phyloP scores from a whole-genome alignment of 176 grass and related monocot species.

The Puccinellia tenuiflora region DNA sequence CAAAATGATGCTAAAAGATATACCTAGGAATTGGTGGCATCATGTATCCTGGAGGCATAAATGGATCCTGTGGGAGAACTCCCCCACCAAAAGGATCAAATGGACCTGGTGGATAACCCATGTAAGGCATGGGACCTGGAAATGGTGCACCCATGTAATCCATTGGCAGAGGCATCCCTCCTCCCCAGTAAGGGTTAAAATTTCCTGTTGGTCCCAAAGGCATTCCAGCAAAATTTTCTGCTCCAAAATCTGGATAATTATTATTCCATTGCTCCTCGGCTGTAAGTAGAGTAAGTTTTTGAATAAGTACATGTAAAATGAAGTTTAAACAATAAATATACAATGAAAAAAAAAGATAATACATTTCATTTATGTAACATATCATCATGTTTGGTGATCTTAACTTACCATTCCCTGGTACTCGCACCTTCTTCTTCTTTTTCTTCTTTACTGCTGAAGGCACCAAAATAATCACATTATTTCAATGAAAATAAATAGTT shows the following conservation, averaged over 20 bases:
- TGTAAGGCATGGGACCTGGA: conserved; percentile 69
- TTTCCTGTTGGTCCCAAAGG: conserved; percentile 58
- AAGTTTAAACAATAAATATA: conserved; percentile 1
- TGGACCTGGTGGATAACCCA: conserved; percentile 73
- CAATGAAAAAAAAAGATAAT: background rate
- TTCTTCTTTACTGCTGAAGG: conserved; percentile 72
- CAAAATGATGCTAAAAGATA: conserved; percentile 18
- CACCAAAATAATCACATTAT: conserved; percentile 17
- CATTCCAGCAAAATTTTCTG: conserved; percentile 76
- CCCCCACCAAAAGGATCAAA: conserved; percentile 66
- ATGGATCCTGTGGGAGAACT: conserved; percentile 79
- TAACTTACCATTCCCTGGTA: conserved; percentile 50
- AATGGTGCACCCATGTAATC: conserved; percentile 82
- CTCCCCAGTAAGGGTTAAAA: conserved; percentile 82
- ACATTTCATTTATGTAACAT: conserved; percentile 10
- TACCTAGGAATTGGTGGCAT: conserved; percentile 87
- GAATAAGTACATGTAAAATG: background rate
- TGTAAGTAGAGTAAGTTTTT: conserved; percentile 22
- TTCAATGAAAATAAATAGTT: conserved; percentile 1
- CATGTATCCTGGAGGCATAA: conserved; percentile 79
- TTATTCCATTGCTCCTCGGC: conserved; percentile 84
- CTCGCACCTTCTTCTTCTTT: conserved; percentile 80
- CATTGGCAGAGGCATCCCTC: conserved; percentile 63
- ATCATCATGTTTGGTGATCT: background rate
- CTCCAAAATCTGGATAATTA: conserved; percentile 67